Conservation (phyloP, 2,329 filamentous ascomycete species). For the Triangularia setosa region DNA sequence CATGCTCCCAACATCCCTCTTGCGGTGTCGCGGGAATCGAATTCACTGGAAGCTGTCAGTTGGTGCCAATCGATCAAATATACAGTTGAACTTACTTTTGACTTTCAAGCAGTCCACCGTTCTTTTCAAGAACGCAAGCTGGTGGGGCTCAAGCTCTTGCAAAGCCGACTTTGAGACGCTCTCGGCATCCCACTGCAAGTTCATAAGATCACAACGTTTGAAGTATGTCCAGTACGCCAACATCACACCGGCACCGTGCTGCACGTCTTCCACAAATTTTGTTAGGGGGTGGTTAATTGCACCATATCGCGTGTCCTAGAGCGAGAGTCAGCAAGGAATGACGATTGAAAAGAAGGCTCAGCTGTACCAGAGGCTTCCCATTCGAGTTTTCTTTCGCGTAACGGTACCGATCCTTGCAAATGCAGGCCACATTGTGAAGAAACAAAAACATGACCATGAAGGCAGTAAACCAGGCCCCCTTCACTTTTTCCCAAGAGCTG, state of each 20-base stretch:
- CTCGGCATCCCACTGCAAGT: constrained; percentile 24
- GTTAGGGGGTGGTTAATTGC: constrained; percentile 34
- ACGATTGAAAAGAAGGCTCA: not conserved
- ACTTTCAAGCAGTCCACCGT: constrained; percentile 11
- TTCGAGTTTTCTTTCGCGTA: constrained; percentile 38
- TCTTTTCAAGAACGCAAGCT: constrained; percentile 31
- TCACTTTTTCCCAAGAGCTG: constrained; percentile 28
- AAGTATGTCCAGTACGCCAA: constrained; percentile 51
- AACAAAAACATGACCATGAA: constrained; percentile 42
- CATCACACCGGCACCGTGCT: constrained; percentile 43
- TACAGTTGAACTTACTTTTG: constrained; percentile 4
- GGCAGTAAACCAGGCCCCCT: constrained; percentile 33
- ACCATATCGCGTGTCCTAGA: constrained; percentile 23
- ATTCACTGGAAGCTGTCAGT: constrained; percentile 10
- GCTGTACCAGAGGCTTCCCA: constrained; percentile 28
- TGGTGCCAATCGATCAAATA: not conserved
- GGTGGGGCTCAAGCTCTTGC: constrained; percentile 28
- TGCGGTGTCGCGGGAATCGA: constrained; percentile 19
- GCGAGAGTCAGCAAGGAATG: not conserved
- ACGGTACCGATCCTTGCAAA: constrained; percentile 40
- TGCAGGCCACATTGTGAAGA: constrained; percentile 39
- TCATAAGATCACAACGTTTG: constrained; percentile 34
- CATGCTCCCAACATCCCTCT: constrained; percentile 25
- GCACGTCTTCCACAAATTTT: constrained; percentile 40
- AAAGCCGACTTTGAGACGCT: constrained; percentile 23